A percentile compares a stretch with the other conserved stretches of the same genome.
Conservation (phyloP, 768 basidiomycete species). For the Sutorius australiensis region DNA sequence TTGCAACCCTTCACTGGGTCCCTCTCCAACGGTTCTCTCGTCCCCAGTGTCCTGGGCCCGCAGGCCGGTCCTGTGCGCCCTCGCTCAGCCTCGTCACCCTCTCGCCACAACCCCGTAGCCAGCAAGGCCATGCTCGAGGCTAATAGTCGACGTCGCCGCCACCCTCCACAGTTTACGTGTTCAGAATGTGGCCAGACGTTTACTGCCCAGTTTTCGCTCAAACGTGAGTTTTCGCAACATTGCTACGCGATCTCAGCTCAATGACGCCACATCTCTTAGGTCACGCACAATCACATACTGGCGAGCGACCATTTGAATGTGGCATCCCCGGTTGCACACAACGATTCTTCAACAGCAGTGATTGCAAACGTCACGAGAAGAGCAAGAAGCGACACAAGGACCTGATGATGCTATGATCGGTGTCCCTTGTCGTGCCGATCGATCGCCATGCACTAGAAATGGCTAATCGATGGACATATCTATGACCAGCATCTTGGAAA, state of each 20-base stretch:
- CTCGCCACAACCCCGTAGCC: slow-evolving; percentile 21
- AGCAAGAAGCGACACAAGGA: slow-evolving; percentile 32
- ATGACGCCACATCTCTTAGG: slow-evolving; percentile 18
- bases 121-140: slow-evolving; percentile 34
- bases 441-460: slow-evolving; percentile 14
- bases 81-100: slow-evolving; percentile 13
- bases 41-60: background rate
- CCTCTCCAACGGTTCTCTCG: slow-evolving; percentile 1
- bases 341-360: slow-evolving; percentile 31
- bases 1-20: background rate
- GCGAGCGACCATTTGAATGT: slow-evolving; percentile 26
- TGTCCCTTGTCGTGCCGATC: slow-evolving; percentile 19
- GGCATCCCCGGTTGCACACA: slow-evolving; percentile 24
- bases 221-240: slow-evolving; percentile 18
- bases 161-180: slow-evolving; percentile 21
- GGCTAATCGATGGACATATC: slow-evolving; percentile 1
- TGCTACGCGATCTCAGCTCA: background rate
- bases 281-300: slow-evolving; percentile 28
- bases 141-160: slow-evolving; percentile 29
- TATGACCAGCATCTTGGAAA: background rate
- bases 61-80: slow-evolving; percentile 13
- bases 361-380: slow-evolving; percentile 33
- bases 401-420: slow-evolving; percentile 12
- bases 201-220: slow-evolving; percentile 32
- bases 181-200: slow-evolving; percentile 23